These are phyloP conservation scores for Suillus americanus DNA, from an alignment of 768 basidiomycete genomes.

Conservation along the genomic window DNA sequence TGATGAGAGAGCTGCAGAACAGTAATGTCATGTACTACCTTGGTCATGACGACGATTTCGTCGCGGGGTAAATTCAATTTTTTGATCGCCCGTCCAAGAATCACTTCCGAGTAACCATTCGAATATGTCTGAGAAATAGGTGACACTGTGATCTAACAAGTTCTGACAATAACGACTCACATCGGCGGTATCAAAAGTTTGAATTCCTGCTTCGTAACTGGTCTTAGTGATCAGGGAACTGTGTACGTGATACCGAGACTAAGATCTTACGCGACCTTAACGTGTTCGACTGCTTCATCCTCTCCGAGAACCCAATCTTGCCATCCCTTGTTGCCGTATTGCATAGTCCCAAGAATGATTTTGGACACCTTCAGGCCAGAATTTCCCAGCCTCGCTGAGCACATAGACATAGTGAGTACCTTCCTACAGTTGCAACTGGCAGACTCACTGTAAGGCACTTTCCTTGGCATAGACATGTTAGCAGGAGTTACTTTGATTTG, in stretches of 20 bases:
- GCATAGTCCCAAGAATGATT: conserved; percentile 51
- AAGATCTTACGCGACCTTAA: conserved; percentile 45
- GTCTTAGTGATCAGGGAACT: not conserved
- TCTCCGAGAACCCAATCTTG: conserved; percentile 52
- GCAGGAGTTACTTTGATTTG: not conserved
- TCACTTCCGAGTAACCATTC: conserved; percentile 62
- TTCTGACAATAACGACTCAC: conserved; percentile 16
- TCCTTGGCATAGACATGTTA: conserved; percentile 24
- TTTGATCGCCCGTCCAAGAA: conserved; percentile 74
- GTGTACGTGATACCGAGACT: not conserved
- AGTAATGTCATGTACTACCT: conserved; percentile 36
- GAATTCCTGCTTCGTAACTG: conserved; percentile 36
- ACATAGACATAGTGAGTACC: not conserved
- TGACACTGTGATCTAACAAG: not conserved
- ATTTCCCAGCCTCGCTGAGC: conserved; percentile 42
- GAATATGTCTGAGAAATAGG: conserved; percentile 52
- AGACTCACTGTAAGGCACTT: conserved; percentile 33
- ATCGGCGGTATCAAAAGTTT: conserved; percentile 36
- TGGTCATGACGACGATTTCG: conserved; percentile 77
- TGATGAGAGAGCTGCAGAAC: not conserved
- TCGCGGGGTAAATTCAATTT: conserved; percentile 65
- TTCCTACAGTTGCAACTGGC: not conserved
- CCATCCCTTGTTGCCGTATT: conserved; percentile 48
- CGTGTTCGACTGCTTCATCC: conserved; percentile 43
- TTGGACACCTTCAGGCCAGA: conserved; percentile 52